Conservation (phyloP, 2,329 filamentous ascomycete species). For the Sporothrix pseudoabietina region DNA sequence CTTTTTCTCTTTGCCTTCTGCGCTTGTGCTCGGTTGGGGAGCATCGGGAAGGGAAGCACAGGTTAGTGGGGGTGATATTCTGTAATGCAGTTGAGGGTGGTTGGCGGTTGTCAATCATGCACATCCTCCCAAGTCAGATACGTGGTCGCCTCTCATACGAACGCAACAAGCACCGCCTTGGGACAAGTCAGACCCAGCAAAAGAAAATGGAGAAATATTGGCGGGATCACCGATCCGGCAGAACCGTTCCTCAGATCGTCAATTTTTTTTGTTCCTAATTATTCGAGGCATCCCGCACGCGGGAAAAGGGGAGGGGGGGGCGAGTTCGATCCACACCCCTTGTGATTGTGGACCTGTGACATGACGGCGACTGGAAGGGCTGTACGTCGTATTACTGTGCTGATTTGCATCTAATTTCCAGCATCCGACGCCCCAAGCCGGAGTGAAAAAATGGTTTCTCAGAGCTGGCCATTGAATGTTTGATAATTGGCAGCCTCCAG, state of each 20-base stretch:
- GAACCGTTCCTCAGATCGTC: constrained; percentile 11
- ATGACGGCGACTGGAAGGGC: not conserved
- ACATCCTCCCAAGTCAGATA: not conserved
- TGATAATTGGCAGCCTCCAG: no score
- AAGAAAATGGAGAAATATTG: constrained; percentile 3
- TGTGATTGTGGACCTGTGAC: not conserved
- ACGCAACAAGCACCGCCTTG: not conserved
- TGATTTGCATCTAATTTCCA: not conserved
- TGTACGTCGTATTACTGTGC: no score
- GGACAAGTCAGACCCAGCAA: not conserved
- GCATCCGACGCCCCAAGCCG: not conserved
- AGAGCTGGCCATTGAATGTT: not conserved
- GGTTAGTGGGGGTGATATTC: constrained; percentile 1
- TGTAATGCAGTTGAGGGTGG: not conserved
- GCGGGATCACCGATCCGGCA: constrained; percentile 27
- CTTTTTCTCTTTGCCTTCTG: not conserved
- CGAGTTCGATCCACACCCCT: not conserved
- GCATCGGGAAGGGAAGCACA: constrained; percentile 16
- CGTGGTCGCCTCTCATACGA: constrained; percentile 23
- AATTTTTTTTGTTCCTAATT: not conserved
- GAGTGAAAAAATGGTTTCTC: not conserved
- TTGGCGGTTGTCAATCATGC: constrained; percentile 13
- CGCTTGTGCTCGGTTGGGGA: constrained; percentile 10
- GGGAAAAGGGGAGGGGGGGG: not conserved
- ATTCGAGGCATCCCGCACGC: not conserved